These are phyloP conservation scores for Cardamine occulta DNA, from an alignment of 345 rosid species.

Conservation along the genomic window DNA sequence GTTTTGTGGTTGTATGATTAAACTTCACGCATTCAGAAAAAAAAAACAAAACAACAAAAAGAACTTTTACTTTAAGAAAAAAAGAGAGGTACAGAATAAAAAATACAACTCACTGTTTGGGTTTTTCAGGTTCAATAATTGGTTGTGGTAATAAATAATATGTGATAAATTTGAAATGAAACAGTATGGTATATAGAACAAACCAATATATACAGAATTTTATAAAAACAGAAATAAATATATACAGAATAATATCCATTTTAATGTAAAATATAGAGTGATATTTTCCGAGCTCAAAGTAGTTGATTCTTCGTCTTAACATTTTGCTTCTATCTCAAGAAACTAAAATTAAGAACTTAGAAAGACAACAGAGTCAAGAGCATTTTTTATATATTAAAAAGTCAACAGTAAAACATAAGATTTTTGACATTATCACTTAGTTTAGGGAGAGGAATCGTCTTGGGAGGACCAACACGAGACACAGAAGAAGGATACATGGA, in stretches of 20 bases:
- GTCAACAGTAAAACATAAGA: slow-evolving; percentile 94
- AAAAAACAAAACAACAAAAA: slow-evolving; percentile 15
- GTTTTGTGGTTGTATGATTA: slow-evolving; percentile 31
- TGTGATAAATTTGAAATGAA: slow-evolving; percentile 1
- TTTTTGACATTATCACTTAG: slow-evolving; percentile 83
- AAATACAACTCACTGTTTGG: neutral
- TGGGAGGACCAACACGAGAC: slow-evolving; percentile 76
- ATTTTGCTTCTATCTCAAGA: slow-evolving; percentile 8
- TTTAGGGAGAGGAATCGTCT: slow-evolving; percentile 76
- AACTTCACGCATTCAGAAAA: slow-evolving; percentile 7
- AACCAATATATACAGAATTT: neutral
- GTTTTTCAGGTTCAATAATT: slow-evolving; percentile 30
- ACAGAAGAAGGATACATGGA: slow-evolving; percentile 50
- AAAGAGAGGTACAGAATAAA: neutral
- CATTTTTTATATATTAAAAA: neutral
- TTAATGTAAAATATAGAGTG: neutral
- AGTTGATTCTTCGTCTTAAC: neutral
- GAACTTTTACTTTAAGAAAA: slow-evolving; percentile 6
- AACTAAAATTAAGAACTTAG: neutral
- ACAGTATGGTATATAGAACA: neutral
- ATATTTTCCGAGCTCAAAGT: no score
- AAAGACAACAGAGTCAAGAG: neutral
- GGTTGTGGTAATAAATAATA: slow-evolving; percentile 12
- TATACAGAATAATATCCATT: neutral
- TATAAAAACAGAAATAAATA: no score